Percentiles rank a stretch among this genome's conserved stretches.
Evolutionary conservation across 139 green algal species (phyloP).

Genomic region (Choricystis sp.): DNA sequence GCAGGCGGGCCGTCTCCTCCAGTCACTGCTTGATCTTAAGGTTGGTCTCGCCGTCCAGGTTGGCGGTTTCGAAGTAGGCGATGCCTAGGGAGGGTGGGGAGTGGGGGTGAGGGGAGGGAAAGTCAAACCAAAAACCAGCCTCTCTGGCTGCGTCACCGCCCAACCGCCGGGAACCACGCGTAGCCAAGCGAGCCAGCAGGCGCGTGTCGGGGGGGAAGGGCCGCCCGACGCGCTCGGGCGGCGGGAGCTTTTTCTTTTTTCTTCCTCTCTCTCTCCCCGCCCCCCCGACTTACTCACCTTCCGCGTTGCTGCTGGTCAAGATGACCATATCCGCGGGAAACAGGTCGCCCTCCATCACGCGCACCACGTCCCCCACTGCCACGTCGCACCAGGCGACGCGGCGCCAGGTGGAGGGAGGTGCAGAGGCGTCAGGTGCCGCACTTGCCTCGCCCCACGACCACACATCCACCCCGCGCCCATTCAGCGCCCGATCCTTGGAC

Average conservation of each 20-base stretch:
- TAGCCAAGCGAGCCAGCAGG: too few species aligned
- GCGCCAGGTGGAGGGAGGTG: background rate
- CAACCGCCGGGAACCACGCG: too few species aligned
- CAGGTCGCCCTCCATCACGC: slow-evolving; percentile 26
- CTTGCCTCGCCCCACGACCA: background rate
- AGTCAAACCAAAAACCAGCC: too few species aligned
- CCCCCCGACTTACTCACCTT: too few species aligned
- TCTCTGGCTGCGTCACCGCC: too few species aligned
- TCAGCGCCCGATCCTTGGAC: slow-evolving; percentile 15
- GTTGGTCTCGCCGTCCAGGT: slow-evolving; percentile 77
- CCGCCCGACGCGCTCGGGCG: too few species aligned
- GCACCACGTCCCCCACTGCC: slow-evolving; percentile 13
- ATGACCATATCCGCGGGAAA: slow-evolving; percentile 72
- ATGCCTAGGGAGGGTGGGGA: too few species aligned
- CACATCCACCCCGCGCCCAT: background rate
- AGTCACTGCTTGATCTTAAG: slow-evolving; percentile 59
- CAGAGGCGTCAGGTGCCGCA: background rate
- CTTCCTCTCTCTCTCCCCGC: too few species aligned
- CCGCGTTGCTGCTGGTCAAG: slow-evolving; percentile 38
- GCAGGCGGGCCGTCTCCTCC: background rate
- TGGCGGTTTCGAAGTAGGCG: slow-evolving; percentile 78
- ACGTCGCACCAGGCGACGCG: background rate
- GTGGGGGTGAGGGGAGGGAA: too few species aligned
- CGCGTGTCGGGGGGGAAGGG: too few species aligned
- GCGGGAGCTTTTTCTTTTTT: too few species aligned